phyloP scores from a whole-genome alignment of 2,329 filamentous ascomycete genomes.

The Paecilomyces sp. region DNA sequence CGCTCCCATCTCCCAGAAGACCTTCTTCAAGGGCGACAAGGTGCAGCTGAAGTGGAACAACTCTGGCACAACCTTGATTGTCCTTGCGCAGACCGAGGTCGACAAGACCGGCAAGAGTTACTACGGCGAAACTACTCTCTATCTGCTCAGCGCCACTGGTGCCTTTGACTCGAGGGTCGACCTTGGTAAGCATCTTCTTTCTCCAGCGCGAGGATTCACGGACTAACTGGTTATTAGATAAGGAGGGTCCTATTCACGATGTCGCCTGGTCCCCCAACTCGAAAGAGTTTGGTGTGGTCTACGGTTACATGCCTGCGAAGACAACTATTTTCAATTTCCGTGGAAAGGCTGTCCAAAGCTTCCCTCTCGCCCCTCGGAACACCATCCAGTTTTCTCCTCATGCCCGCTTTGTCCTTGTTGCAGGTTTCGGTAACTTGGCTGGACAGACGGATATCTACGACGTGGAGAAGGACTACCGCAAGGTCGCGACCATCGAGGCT shows the following conservation, averaged over 20 bases:
- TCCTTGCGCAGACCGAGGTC: conserved; percentile 94
- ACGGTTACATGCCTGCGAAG: conserved; percentile 99
- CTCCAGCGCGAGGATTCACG: neutral
- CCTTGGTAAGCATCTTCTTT: conserved; percentile 45
- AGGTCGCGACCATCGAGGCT: conserved; percentile 89
- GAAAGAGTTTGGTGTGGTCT: conserved; percentile 94
- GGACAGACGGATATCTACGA: conserved; percentile 98
- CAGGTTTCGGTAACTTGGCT: conserved; percentile 93
- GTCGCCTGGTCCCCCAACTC: conserved; percentile 98
- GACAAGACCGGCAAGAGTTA: conserved; percentile 99
- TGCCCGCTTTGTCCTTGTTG: conserved; percentile 85
- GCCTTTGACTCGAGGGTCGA: conserved; percentile 87
- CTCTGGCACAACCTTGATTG: conserved; percentile 81
- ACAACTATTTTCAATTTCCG: conserved; percentile 95
- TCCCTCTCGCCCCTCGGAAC: conserved; percentile 82
- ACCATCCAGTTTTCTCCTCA: conserved; percentile 92
- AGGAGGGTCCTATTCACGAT: conserved; percentile 96
- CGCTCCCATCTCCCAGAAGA: conserved; percentile 86
- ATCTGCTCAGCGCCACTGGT: conserved; percentile 85
- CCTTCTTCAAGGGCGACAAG: conserved; percentile 98
- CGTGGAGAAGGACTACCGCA: conserved; percentile 84
- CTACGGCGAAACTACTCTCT: conserved; percentile 96
- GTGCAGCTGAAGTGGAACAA: conserved; percentile 98
- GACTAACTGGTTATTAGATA: conserved; percentile 51
- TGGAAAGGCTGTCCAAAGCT: conserved; percentile 73